Conservation (phyloP, 352 stramenopile species). For the Globisporangium alternatum region DNA sequence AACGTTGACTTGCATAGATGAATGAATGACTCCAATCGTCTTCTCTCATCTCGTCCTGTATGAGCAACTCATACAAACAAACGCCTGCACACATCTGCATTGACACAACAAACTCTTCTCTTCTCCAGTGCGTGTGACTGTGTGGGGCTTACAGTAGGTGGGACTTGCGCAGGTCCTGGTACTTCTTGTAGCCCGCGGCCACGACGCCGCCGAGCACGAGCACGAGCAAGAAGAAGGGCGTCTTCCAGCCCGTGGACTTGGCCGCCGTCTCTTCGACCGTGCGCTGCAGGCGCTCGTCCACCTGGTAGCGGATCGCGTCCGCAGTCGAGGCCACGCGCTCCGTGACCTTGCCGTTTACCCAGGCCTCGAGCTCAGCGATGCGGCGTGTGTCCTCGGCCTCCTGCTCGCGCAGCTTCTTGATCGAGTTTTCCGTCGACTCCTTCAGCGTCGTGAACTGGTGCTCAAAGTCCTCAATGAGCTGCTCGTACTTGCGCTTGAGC, state of each 20-base stretch:
- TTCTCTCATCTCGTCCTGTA: neutral
- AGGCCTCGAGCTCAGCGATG: slow-evolving; percentile 71
- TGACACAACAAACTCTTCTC: neutral
- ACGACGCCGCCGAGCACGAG: slow-evolving; percentile 57
- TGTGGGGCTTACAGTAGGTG: slow-evolving; percentile 65
- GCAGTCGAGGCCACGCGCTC: slow-evolving; percentile 58
- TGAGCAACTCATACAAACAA: neutral
- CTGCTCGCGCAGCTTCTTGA: slow-evolving; percentile 76
- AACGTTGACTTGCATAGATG: neutral
- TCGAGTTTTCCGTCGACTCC: slow-evolving; percentile 80
- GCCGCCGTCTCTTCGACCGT: slow-evolving; percentile 72
- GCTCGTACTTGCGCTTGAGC: slow-evolving; percentile 76
- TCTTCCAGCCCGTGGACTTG: slow-evolving; percentile 79
- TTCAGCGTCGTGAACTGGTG: slow-evolving; percentile 80
- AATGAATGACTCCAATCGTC: neutral
- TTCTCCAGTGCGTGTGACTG: neutral
- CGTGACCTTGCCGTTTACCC: slow-evolving; percentile 53
- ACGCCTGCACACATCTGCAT: neutral
- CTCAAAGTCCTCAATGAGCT: slow-evolving; percentile 83
- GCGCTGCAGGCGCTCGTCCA: slow-evolving; percentile 63
- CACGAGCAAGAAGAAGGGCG: slow-evolving; percentile 77
- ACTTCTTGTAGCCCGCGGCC: slow-evolving; percentile 82
- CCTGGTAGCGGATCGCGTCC: slow-evolving; percentile 58
- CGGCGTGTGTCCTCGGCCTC: slow-evolving; percentile 60
- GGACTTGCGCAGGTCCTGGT: slow-evolving; percentile 85